Conservation (phyloP, 768 basidiomycete species). For the Suillus ampliporus region DNA sequence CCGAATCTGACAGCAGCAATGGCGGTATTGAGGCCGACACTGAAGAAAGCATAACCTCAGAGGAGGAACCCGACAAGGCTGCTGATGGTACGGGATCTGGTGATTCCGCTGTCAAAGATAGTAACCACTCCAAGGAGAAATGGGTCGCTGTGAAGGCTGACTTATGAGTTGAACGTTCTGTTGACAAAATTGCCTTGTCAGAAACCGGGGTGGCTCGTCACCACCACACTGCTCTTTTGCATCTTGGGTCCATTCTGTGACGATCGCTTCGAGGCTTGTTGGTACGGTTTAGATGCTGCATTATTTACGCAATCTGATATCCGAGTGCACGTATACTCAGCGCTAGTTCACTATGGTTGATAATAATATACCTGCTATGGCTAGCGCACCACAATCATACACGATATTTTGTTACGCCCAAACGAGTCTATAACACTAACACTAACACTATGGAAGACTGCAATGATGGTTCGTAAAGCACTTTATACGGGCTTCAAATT, state of each 20-base stretch:
- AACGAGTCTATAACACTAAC: background rate
- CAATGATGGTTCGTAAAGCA: background rate
- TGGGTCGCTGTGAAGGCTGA: conserved; percentile 79
- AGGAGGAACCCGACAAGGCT: conserved; percentile 61
- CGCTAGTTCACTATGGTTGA: conserved; percentile 5
- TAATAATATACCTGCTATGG: background rate
- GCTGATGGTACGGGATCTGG: conserved; percentile 23
- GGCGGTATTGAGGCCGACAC: conserved; percentile 73
- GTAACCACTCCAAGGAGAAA: conserved; percentile 56
- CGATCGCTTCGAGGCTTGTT: conserved; percentile 24
- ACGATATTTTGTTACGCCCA: background rate
- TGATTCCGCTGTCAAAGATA: conserved; percentile 29
- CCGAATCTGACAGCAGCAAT: conserved; percentile 64
- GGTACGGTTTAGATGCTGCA: conserved; percentile 29
- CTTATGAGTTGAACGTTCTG: conserved; percentile 10
- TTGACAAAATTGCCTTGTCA: conserved; percentile 7
- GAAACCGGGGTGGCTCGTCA: background rate
- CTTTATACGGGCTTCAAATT: conserved; percentile 66
- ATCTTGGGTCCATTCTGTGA: conserved; percentile 24
- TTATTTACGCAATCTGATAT: conserved; percentile 17
- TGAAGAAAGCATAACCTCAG: conserved; percentile 78
- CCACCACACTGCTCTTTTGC: conserved; percentile 1
- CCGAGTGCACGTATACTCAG: background rate
- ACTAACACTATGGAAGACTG: background rate
- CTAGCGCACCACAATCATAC: background rate